Percentiles rank a stretch among this genome's conserved stretches.
Conservation (phyloP, 2,329 filamentous ascomycete species). For the Neofusicoccum sp. region DNA sequence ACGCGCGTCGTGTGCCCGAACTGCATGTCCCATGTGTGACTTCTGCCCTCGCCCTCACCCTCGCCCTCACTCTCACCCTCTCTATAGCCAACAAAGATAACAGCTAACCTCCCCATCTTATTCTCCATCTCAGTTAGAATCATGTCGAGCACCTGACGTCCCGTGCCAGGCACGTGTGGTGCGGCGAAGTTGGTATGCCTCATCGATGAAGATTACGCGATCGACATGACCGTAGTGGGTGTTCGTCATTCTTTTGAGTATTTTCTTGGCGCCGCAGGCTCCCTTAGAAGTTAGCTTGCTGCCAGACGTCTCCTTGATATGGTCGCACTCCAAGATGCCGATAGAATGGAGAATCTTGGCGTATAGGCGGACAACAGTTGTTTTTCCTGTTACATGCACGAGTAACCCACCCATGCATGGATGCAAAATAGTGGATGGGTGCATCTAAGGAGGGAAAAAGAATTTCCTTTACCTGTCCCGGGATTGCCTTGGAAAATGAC, state of each 20-base stretch:
- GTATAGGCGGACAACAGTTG: conserved; percentile 73
- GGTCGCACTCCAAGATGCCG: conserved; percentile 45
- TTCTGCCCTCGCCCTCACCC: too few relatives aligned
- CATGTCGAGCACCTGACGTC: conserved; percentile 67
- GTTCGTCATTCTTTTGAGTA: conserved; percentile 50
- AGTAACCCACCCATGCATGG: background rate
- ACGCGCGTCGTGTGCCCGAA: conserved; percentile 62
- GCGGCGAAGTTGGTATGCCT: conserved; percentile 74
- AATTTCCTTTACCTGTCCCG: conserved; percentile 61
- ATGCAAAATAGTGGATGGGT: background rate
- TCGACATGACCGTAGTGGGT: conserved; percentile 61
- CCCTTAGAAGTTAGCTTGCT: background rate
- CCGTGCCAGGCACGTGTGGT: conserved; percentile 56
- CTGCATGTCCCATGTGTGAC: conserved; percentile 79
- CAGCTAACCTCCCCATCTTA: conserved; percentile 66
- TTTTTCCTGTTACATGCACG: conserved; percentile 58
- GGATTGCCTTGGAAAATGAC: conserved; percentile 71
- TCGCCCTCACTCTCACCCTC: too few relatives aligned
- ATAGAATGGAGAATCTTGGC: conserved; percentile 65
- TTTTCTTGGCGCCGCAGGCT: background rate
- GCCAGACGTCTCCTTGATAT: background rate
- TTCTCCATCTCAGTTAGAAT: conserved; percentile 75
- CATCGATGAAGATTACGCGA: conserved; percentile 75
- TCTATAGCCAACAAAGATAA: conserved; percentile 72
- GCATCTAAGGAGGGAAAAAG: background rate